phyloP scores from a whole-genome alignment of 306 rosid species.

The Acacia crassicarpa region DNA sequence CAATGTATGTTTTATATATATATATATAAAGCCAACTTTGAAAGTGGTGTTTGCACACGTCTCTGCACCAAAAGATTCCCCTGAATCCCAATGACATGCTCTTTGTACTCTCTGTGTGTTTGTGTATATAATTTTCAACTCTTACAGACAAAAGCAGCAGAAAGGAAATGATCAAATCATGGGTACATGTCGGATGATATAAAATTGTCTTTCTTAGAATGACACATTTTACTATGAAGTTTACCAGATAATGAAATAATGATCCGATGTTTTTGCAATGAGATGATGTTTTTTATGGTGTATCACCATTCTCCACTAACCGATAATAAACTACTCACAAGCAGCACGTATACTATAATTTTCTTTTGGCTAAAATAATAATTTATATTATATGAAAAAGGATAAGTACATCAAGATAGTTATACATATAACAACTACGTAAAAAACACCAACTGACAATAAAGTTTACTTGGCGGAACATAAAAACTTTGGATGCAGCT shows the following conservation, averaged over 20 bases:
- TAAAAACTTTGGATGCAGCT: too few relatives aligned
- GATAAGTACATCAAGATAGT: too few relatives aligned
- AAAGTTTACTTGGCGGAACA: too few relatives aligned
- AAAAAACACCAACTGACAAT: too few relatives aligned
- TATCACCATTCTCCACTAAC: not conserved
- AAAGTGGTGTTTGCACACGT: constrained; percentile 40
- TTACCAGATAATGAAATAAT: not conserved
- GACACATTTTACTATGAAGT: not conserved
- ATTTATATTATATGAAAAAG: too few relatives aligned
- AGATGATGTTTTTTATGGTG: not conserved
- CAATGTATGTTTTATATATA: not conserved
- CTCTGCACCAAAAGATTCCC: constrained; percentile 48
- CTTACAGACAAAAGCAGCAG: not conserved
- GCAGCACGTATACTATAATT: not conserved
- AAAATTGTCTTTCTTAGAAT: not conserved
- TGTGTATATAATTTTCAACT: not conserved
- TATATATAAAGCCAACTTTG: constrained; percentile 24
- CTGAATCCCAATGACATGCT: constrained; percentile 44
- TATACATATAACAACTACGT: too few relatives aligned
- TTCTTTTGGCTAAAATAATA: too few relatives aligned
- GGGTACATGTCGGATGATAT: not conserved
- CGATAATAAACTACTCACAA: too few relatives aligned
- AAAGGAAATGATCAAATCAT: not conserved
- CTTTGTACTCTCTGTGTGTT: not conserved
- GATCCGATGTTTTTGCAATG: not conserved